phyloP scores from a whole-genome alignment of 306 rosid species.

The Inga oerstediana region DNA sequence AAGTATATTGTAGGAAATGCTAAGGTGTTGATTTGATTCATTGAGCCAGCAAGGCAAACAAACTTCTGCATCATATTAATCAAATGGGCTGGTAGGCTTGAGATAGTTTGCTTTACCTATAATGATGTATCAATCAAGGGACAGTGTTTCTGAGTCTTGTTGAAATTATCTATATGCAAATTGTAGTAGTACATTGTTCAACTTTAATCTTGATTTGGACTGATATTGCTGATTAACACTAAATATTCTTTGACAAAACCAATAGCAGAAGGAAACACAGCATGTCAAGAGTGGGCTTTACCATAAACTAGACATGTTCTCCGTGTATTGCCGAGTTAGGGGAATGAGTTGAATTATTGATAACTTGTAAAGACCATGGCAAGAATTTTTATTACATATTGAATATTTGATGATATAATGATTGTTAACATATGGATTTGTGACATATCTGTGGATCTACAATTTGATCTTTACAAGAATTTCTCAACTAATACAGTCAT shows the following conservation, averaged over 20 bases:
- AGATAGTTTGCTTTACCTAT: background rate
- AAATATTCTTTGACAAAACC: background rate
- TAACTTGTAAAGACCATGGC: background rate
- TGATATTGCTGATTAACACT: slow-evolving; percentile 5
- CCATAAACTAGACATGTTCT: background rate
- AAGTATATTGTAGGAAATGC: background rate
- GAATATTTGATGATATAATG: background rate
- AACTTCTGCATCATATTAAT: background rate
- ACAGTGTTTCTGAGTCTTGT: background rate
- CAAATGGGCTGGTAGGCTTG: background rate
- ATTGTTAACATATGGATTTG: background rate
- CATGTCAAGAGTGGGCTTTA: background rate
- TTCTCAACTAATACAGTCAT: background rate
- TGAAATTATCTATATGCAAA: background rate
- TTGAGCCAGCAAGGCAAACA: slow-evolving; percentile 5
- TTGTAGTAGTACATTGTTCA: background rate
- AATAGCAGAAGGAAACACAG: background rate
- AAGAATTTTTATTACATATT: background rate
- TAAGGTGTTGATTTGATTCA: slow-evolving; percentile 8
- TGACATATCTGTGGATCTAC: background rate
- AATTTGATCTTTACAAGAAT: background rate
- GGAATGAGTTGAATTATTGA: background rate
- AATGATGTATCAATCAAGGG: slow-evolving; percentile 1
- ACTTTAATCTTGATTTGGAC: slow-evolving; percentile 5
- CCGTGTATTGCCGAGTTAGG: background rate